These are phyloP conservation scores for Lasiodiplodia theobromae DNA, from an alignment of 2,329 filamentous ascomycete species.

Conservation along the genomic window DNA sequence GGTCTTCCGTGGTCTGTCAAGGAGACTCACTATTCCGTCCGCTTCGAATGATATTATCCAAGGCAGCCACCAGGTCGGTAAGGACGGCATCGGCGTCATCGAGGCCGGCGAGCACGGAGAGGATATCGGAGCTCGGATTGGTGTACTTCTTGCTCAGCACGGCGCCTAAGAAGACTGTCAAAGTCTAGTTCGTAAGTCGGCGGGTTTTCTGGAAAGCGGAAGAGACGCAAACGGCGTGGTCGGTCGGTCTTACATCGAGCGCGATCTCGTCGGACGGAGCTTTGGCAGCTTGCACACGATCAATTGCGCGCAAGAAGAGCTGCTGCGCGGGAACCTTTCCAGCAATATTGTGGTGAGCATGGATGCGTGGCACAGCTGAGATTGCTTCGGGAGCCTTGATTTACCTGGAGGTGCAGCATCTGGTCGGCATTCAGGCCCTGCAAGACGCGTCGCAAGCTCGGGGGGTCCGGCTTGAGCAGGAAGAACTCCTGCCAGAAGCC, in stretches of 20 bases:
- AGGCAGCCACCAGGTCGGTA: conserved; percentile 81
- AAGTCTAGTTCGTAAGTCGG: conserved; percentile 70
- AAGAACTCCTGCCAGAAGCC: conserved; percentile 98
- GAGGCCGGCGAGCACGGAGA: conserved; percentile 85
- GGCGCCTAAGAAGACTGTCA: conserved; percentile 84
- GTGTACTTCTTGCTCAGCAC: conserved; percentile 89
- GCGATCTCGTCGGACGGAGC: conserved; percentile 76
- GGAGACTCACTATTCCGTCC: conserved; percentile 69
- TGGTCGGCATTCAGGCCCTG: conserved; percentile 75
- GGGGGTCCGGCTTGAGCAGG: conserved; percentile 79
- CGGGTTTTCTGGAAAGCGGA: conserved; percentile 27
- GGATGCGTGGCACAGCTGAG: not conserved
- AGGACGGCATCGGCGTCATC: conserved; percentile 88
- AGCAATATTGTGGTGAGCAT: not conserved
- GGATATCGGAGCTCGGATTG: conserved; percentile 94
- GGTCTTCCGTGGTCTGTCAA: not conserved
- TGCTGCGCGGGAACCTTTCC: conserved; percentile 71
- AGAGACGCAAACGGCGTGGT: conserved; percentile 12
- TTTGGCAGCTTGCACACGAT: conserved; percentile 67
- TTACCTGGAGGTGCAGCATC: conserved; percentile 75
- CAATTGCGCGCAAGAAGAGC: conserved; percentile 77
- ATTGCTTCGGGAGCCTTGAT: conserved; percentile 11
- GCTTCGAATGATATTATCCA: conserved; percentile 84
- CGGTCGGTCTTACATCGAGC: conserved; percentile 72
- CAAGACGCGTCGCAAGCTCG: conserved; percentile 72